Evolutionary conservation across 2,329 filamentous ascomycete genomes (phyloP).

Genomic region (Apiospora hydei): DNA sequence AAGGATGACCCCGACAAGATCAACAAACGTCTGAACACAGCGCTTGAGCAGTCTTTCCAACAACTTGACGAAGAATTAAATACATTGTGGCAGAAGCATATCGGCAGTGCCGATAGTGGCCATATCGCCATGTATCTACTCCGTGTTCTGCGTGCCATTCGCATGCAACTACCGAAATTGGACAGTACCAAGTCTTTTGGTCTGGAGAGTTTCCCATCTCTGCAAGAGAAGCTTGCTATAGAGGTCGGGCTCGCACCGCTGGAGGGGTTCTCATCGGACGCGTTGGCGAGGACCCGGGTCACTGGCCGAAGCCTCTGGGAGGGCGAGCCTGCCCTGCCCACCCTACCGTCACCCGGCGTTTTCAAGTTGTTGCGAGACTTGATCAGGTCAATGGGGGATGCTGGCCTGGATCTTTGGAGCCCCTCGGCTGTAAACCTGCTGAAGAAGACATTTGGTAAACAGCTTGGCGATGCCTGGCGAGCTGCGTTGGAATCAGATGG

Average conservation of each 20-base stretch:
- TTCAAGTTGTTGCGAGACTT: constrained; percentile 77
- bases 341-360: constrained; percentile 76
- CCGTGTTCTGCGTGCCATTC: constrained; percentile 77
- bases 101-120: constrained; percentile 56
- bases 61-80: constrained; percentile 64
- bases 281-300: constrained; percentile 55
- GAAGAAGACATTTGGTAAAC: constrained; percentile 62
- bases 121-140: constrained; percentile 71
- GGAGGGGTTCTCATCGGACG: constrained; percentile 52
- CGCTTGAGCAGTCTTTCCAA: constrained; percentile 63
- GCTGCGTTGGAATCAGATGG: constrained; percentile 45
- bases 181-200: constrained; percentile 63
- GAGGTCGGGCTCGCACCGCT: constrained; percentile 60
- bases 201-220: constrained; percentile 63
- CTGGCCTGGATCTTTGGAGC: constrained; percentile 85
- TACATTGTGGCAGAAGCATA: constrained; percentile 55
- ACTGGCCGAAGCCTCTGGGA: constrained; percentile 80
- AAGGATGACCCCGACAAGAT: constrained; percentile 74
- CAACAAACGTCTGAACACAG: constrained; percentile 63
- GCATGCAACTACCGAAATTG: constrained; percentile 67
- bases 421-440: constrained; percentile 67
- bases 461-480: constrained; percentile 59
- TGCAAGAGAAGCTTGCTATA: constrained; percentile 69
- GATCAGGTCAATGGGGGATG: constrained; percentile 69
- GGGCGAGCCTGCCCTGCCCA: constrained; percentile 75